phyloP scores from a whole-genome alignment of 2,329 filamentous ascomycete genomes.

The Cladosporium sphaerospermum region DNA sequence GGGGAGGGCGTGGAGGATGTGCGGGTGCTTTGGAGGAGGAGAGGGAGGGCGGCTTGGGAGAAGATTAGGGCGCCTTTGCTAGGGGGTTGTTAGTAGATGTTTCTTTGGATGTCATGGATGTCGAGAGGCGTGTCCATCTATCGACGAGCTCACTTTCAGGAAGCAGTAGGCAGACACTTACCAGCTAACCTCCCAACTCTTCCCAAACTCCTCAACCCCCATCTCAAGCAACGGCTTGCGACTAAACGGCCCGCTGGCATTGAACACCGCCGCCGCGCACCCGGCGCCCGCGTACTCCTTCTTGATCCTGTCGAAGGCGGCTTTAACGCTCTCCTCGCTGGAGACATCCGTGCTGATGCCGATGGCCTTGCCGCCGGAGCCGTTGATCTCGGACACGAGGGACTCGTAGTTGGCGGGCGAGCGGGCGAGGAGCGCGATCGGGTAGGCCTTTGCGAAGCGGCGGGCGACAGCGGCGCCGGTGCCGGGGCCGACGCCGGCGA shows the following conservation, averaged over 20 bases:
- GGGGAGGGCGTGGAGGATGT: constrained; percentile 42
- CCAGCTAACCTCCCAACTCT: constrained; percentile 46
- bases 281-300: constrained; percentile 48
- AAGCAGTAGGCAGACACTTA: constrained; percentile 26
- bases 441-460: constrained; percentile 58
- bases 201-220: constrained; percentile 51
- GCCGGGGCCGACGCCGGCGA: constrained; percentile 68
- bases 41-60: constrained; percentile 63
- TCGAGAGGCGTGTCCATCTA: too few relatives aligned
- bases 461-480: constrained; percentile 59
- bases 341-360: constrained; percentile 64
- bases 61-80: constrained; percentile 70
- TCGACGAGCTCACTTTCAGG: too few relatives aligned
- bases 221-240: constrained; percentile 58
- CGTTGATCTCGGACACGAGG: constrained; percentile 64
- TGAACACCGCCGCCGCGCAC: constrained; percentile 59
- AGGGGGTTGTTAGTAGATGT: background rate
- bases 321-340: constrained; percentile 47
- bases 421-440: constrained; percentile 69
- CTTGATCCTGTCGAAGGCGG: constrained; percentile 58
- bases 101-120: background rate
- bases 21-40: constrained; percentile 46
- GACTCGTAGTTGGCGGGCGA: constrained; percentile 57
- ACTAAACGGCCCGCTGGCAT: constrained; percentile 55
- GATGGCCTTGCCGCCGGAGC: constrained; percentile 60